Evolutionary conservation across 1,284 basidiomycete species (phyloP).

Genomic region (Ustilago xerochloae): DNA sequence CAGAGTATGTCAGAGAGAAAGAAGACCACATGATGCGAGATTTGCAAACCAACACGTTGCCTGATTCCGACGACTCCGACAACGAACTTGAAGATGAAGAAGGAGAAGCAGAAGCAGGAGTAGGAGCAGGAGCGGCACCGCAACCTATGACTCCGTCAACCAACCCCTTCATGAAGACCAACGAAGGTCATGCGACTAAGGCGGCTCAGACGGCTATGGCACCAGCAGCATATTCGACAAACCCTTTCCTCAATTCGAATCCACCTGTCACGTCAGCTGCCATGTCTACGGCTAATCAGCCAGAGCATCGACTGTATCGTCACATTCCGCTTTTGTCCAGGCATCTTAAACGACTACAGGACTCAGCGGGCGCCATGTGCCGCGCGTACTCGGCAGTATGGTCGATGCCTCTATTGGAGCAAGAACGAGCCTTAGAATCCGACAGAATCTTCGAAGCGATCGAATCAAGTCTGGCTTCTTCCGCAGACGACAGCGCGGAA

Average conservation of each 20-base stretch:
- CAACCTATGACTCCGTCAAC: conserved; percentile 8
- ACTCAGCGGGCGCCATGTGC: conserved; percentile 41
- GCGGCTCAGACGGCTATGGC: neutral
- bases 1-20: no score
- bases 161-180: conserved; percentile 28
- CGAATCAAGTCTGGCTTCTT: conserved; percentile 14
- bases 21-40: no score
- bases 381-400: conserved; percentile 35
- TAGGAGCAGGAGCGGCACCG: neutral
- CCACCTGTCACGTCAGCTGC: neutral
- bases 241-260: conserved; percentile 21
- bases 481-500: neutral
- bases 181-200: neutral
- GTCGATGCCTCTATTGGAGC: conserved; percentile 32
- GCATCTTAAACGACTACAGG: conserved; percentile 37
- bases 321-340: conserved; percentile 36
- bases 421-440: conserved; percentile 18
- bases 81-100: no score
- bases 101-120: no score
- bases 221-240: conserved; percentile 10
- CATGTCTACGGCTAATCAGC: conserved; percentile 1
- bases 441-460: conserved; percentile 32
- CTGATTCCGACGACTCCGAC: no score
- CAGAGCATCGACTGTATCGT: conserved; percentile 31
- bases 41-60: no score